Conservation (phyloP, 1,139 yeast genomes). For the Candida sp. region DNA sequence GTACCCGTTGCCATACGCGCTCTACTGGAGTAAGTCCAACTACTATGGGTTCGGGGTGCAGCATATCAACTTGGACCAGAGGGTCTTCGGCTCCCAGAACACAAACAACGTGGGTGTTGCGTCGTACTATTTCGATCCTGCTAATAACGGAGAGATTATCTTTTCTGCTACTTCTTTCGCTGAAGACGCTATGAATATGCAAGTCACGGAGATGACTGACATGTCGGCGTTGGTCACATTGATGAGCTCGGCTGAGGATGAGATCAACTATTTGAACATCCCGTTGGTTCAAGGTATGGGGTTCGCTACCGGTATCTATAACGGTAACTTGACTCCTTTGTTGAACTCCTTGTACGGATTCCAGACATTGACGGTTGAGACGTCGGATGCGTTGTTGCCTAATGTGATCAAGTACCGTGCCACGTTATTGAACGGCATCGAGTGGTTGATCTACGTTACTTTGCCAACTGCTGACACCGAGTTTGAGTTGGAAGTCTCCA, state of each 20-base stretch:
- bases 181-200: constrained; percentile 34
- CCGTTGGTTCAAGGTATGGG: constrained; percentile 80
- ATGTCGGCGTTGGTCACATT: constrained; percentile 61
- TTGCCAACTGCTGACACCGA: constrained; percentile 46
- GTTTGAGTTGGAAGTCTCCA: constrained; percentile 44
- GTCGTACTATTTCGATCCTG: constrained; percentile 59
- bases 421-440: constrained; percentile 48
- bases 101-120: constrained; percentile 23
- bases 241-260: constrained; percentile 27
- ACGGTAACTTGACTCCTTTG: constrained; percentile 55
- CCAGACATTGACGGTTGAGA: constrained; percentile 46
- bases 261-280: constrained; percentile 35
- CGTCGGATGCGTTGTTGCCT: constrained; percentile 42
- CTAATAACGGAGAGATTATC: constrained; percentile 53
- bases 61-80: constrained; percentile 59
- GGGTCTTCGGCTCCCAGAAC: constrained; percentile 65
- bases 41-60: constrained; percentile 70
- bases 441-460: constrained; percentile 42
- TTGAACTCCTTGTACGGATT: constrained; percentile 61
- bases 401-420: constrained; percentile 60
- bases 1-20: constrained; percentile 85
- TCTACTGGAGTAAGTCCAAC: constrained; percentile 56
- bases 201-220: constrained; percentile 53
- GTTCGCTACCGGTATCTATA: constrained; percentile 68
- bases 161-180: constrained; percentile 59